Percentiles rank a stretch among this genome's conserved stretches.
Evolutionary conservation across 2,329 filamentous ascomycete species (phyloP).

Genomic region (Trichoderma cornu-damae): DNA sequence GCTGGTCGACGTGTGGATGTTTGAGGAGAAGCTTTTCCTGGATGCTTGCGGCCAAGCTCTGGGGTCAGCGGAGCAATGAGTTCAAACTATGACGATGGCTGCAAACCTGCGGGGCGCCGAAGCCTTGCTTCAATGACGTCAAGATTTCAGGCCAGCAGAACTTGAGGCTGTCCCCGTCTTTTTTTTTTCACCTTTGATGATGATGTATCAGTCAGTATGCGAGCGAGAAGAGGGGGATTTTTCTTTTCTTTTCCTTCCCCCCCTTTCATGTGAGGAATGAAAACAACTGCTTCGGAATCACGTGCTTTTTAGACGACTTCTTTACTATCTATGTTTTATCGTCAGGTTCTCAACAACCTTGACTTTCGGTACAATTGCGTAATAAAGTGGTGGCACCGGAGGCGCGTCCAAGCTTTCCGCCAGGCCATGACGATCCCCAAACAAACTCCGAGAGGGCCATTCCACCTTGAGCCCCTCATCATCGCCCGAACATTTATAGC

Average conservation of each 20-base stretch:
- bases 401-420: too few species aligned
- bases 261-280: too few species aligned
- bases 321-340: too few species aligned
- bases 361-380: too few species aligned
- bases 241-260: too few species aligned
- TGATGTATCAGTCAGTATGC: not conserved
- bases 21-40: not conserved
- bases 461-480: not conserved
- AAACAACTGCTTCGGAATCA: too few species aligned
- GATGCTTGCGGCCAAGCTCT: conserved; percentile 16
- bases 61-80: not conserved
- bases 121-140: conserved; percentile 1
- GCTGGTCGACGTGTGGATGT: not conserved
- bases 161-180: not conserved
- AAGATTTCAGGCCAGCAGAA: not conserved
- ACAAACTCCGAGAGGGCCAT: too few species aligned
- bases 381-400: too few species aligned
- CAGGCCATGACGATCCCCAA: too few species aligned
- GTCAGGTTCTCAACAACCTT: too few species aligned
- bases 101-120: not conserved
- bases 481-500: not conserved
- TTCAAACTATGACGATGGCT: conserved; percentile 7
- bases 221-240: too few species aligned
- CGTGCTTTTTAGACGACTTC: too few species aligned
- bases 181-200: not conserved